Evolutionary conservation across 164 flowering plant species (phyloP).

Genomic region (Annona squamosa): DNA sequence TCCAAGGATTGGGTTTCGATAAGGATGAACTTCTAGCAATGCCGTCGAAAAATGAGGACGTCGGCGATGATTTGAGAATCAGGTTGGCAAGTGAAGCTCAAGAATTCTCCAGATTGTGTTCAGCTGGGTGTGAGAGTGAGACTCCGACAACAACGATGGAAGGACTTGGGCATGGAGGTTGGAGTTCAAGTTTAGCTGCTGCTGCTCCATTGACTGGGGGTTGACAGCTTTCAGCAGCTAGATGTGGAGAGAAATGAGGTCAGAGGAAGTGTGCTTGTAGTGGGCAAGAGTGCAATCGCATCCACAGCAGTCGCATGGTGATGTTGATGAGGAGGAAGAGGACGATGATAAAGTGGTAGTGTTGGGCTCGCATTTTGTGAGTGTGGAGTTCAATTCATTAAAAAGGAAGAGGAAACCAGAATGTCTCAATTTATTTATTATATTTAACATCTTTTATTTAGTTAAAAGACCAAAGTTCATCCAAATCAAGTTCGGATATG

Average conservation of each 20-base stretch:
- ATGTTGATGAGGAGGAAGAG: not conserved
- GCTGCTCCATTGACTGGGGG: not conserved
- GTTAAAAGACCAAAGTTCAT: too few species aligned
- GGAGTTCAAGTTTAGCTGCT: not conserved
- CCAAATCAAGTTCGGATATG: too few species aligned
- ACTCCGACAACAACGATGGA: not conserved
- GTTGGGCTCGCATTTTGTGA: constrained; percentile 10
- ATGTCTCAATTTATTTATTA: too few species aligned
- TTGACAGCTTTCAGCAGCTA: not conserved
- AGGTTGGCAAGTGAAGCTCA: not conserved
- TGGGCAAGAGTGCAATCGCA: not conserved
- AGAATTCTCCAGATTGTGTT: not conserved
- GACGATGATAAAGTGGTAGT: constrained; percentile 20
- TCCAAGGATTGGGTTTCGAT: not conserved
- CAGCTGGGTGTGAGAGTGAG: constrained; percentile 18
- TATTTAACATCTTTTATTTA: too few species aligned
- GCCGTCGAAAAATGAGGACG: not conserved
- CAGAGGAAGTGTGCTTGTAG: not conserved
- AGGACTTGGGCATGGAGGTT: not conserved
- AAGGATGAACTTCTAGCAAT: not conserved
- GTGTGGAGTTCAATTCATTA: not conserved
- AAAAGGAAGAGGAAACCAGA: too few species aligned
- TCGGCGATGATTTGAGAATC: not conserved
- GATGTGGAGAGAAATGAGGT: not conserved
- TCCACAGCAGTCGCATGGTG: not conserved